Percentiles rank a stretch among this genome's conserved stretches.
Conservation (phyloP, 2,329 filamentous ascomycete genomes). For the Claviceps humidiphila region DNA sequence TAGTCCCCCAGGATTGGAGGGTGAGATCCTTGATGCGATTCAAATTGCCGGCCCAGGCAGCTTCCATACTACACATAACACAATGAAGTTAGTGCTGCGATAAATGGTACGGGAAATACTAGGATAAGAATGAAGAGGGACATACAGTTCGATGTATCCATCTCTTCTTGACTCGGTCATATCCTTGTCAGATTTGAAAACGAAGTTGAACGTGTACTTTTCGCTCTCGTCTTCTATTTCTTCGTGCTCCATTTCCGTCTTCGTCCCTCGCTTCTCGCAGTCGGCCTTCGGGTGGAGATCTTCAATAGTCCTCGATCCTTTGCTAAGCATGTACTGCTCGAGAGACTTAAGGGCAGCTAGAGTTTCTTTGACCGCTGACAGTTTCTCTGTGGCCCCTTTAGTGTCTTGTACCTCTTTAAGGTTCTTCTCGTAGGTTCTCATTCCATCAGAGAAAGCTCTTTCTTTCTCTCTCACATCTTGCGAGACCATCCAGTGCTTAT, state of each 20-base stretch:
- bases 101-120: neutral
- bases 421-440: constrained; percentile 16
- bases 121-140: constrained; percentile 5
- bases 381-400: constrained; percentile 34
- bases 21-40: constrained; percentile 52
- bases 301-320: constrained; percentile 52
- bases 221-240: constrained; percentile 11
- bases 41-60: constrained; percentile 58
- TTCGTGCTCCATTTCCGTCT: neutral
- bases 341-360: constrained; percentile 40
- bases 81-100: neutral
- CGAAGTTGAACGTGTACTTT: constrained; percentile 35
- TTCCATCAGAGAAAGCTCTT: constrained; percentile 18
- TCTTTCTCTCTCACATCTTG: constrained; percentile 22
- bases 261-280: constrained; percentile 7
- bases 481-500: constrained; percentile 42
- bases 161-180: constrained; percentile 39
- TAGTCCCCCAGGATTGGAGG: constrained; percentile 42
- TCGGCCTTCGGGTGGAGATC: constrained; percentile 47
- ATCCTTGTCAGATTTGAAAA: constrained; percentile 39
- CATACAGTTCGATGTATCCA: constrained; percentile 52
- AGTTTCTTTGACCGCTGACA: constrained; percentile 36
- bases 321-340: constrained; percentile 38
- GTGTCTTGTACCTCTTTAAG: constrained; percentile 8
- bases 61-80: constrained; percentile 46